A percentile compares a stretch with the other conserved stretches of the same genome.
Conservation (phyloP, 768 basidiomycete genomes). For the Macrolepiota dolichaula region DNA sequence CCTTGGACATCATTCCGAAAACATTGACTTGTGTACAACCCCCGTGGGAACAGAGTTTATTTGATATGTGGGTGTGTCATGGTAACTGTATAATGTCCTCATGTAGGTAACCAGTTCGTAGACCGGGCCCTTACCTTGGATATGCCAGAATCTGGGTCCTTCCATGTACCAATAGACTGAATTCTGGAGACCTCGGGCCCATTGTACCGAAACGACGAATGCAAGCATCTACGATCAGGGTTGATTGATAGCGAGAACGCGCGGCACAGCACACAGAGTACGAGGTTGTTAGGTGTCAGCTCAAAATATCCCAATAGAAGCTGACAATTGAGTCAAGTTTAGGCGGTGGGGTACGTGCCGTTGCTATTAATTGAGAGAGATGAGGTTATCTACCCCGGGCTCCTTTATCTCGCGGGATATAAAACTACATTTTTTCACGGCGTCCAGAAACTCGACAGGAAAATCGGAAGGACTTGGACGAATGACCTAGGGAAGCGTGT, state of each 20-base stretch:
- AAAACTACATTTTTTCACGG: not conserved
- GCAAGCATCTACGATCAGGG: no score
- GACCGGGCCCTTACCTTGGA: no score
- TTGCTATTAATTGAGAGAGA: not conserved
- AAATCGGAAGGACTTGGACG: not conserved
- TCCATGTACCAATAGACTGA: no score
- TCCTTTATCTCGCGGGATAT: not conserved
- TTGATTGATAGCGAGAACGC: no score
- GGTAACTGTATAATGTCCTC: no score
- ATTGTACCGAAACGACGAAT: no score
- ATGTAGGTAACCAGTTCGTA: no score
- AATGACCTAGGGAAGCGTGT: not conserved
- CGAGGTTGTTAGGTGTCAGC: not conserved
- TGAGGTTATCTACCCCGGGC: not conserved
- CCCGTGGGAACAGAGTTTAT: not conserved
- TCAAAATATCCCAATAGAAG: not conserved
- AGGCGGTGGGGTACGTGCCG: not conserved
- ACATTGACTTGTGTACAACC: not conserved
- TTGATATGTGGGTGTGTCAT: not conserved
- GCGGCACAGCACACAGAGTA: no score
- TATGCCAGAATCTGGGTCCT: no score
- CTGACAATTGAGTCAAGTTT: not conserved
- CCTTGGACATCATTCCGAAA: not conserved
- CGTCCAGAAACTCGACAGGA: not conserved
- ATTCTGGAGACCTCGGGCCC: no score